A percentile compares a stretch with the other conserved stretches of the same genome.
Conservation (phyloP, 257 asterid species). For the Lithospermum erythrorhizon region DNA sequence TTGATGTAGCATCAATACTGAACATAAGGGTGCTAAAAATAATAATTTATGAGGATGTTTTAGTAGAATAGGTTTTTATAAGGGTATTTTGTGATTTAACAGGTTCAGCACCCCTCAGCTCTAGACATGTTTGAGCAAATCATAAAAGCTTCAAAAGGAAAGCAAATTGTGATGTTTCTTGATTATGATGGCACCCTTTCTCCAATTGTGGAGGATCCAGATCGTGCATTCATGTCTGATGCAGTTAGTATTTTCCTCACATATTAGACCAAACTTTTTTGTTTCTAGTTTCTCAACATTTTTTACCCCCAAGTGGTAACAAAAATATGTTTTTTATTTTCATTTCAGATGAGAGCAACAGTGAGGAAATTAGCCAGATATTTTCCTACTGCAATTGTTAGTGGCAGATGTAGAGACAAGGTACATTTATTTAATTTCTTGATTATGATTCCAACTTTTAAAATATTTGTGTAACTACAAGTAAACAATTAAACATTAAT, state of each 20-base stretch:
- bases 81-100: slow-evolving; percentile 16
- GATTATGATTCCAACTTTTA: not conserved
- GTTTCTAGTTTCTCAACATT: not conserved
- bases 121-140: slow-evolving; percentile 74
- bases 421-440: slow-evolving; percentile 22
- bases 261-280: not conserved
- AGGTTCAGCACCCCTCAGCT: slow-evolving; percentile 87
- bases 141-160: slow-evolving; percentile 73
- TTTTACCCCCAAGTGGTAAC: not conserved
- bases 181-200: slow-evolving; percentile 96
- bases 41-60: too few relatives aligned
- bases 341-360: slow-evolving; percentile 64
- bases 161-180: slow-evolving; percentile 76
- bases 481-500: not conserved
- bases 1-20: too few relatives aligned
- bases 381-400: slow-evolving; percentile 81
- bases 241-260: slow-evolving; percentile 28
- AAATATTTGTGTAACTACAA: not conserved
- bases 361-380: slow-evolving; percentile 60
- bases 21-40: too few relatives aligned
- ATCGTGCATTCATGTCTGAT: slow-evolving; percentile 81
- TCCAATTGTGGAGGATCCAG: slow-evolving; percentile 93
- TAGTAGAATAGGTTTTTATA: not conserved
- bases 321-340: not conserved
- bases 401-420: slow-evolving; percentile 85